A percentile compares a stretch with the other conserved stretches of the same genome.
phyloP scores from a whole-genome alignment of 2,329 filamentous ascomycete species.

The Nigrograna mackinnonii region DNA sequence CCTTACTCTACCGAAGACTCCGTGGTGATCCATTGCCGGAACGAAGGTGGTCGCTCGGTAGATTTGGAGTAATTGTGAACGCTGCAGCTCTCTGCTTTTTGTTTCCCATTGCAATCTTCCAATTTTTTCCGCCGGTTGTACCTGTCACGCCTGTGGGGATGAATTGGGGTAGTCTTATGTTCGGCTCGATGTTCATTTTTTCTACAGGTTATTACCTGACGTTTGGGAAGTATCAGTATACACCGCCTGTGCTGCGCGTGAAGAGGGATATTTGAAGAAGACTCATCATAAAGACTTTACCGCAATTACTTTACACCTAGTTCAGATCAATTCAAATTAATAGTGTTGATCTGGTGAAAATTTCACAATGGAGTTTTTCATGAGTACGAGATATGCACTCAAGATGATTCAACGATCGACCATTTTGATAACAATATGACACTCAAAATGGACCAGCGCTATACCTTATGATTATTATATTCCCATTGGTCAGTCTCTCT shows the following conservation, averaged over 20 bases:
- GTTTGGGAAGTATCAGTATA: slow-evolving; percentile 41
- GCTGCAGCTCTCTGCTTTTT: slow-evolving; percentile 41
- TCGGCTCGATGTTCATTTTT: slow-evolving; percentile 42
- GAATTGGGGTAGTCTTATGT: slow-evolving; percentile 50
- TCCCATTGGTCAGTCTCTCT: too few relatives aligned
- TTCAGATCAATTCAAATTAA: too few relatives aligned
- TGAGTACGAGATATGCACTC: too few relatives aligned
- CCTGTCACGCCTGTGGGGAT: slow-evolving; percentile 26
- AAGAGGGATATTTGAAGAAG: too few relatives aligned
- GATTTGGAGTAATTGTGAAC: slow-evolving; percentile 45
- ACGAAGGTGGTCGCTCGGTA: slow-evolving; percentile 47
- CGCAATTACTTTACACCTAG: too few relatives aligned
- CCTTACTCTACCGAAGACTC: slow-evolving; percentile 45
- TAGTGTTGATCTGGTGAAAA: too few relatives aligned
- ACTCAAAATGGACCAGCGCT: too few relatives aligned
- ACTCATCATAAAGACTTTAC: too few relatives aligned
- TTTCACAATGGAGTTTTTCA: too few relatives aligned
- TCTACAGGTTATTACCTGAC: slow-evolving; percentile 43
- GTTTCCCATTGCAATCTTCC: slow-evolving; percentile 41
- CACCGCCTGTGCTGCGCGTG: slow-evolving; percentile 10
- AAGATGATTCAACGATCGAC: too few relatives aligned
- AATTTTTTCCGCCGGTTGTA: slow-evolving; percentile 41
- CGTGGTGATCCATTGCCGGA: slow-evolving; percentile 44
- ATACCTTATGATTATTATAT: too few relatives aligned
- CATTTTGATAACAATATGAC: too few relatives aligned